These are phyloP conservation scores for Annulohypoxylon maeteangense DNA, from an alignment of 495 filamentous ascomycete genomes.

Conservation along the genomic window DNA sequence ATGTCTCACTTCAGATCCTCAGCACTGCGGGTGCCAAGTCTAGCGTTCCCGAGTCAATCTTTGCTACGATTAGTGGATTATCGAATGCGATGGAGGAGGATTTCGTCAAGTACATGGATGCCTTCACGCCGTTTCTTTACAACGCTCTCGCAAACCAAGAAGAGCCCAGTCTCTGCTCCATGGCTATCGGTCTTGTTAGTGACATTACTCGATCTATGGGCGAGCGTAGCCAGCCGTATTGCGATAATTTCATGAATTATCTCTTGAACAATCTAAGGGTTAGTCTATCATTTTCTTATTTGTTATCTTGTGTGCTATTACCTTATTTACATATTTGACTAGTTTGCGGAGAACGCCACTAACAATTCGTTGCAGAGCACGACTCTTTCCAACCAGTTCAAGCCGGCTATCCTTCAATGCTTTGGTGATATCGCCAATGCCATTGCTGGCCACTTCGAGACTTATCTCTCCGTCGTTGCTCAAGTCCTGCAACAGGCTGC, in stretches of 20 bases:
- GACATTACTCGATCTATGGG: constrained; percentile 93
- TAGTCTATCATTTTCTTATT: constrained; percentile 49
- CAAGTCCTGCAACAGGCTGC: constrained; percentile 94
- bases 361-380: constrained; percentile 63
- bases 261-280: constrained; percentile 89
- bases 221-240: constrained; percentile 89
- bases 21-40: constrained; percentile 83
- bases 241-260: constrained; percentile 97
- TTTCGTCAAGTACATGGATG: constrained; percentile 96
- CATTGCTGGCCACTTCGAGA: constrained; percentile 91
- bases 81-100: constrained; percentile 89
- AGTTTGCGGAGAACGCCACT: constrained; percentile 34
- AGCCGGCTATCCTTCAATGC: constrained; percentile 96
- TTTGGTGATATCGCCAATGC: constrained; percentile 98
- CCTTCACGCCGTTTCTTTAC: constrained; percentile 89
- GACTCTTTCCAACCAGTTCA: constrained; percentile 90
- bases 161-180: constrained; percentile 90
- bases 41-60: constrained; percentile 91
- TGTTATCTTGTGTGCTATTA: neutral
- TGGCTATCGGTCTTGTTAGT: constrained; percentile 97
- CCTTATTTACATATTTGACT: neutral
- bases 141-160: constrained; percentile 95
- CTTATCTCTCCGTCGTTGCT: constrained; percentile 89
- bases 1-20: constrained; percentile 82
- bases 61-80: constrained; percentile 87